phyloP scores from a whole-genome alignment of 148 eudicot species.

The Amaranthus cruentus region DNA sequence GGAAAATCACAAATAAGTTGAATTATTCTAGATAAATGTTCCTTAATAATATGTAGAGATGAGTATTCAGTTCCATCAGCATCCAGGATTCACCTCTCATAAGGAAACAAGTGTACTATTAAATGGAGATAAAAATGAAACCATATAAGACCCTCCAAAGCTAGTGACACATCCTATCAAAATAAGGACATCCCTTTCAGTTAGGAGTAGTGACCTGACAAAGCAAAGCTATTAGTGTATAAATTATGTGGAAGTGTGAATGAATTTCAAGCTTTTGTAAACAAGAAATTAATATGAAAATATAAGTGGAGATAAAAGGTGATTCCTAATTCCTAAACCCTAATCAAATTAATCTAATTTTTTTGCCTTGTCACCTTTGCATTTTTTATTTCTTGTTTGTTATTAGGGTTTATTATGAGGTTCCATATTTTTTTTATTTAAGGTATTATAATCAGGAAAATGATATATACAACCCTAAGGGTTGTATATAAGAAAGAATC shows the following conservation, averaged over 20 bases:
- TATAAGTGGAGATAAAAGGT: slow-evolving; percentile 30
- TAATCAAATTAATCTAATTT: not conserved
- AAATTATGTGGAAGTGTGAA: slow-evolving; percentile 17
- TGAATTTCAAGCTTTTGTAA: slow-evolving; percentile 25
- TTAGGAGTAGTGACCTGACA: slow-evolving; percentile 29
- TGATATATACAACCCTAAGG: too few species aligned
- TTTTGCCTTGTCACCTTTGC: not conserved
- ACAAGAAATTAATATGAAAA: slow-evolving; percentile 8
- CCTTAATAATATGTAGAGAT: too few species aligned
- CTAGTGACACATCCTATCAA: slow-evolving; percentile 23
- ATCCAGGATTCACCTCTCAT: too few species aligned
- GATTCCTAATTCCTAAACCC: slow-evolving; percentile 28
- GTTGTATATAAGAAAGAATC: too few species aligned
- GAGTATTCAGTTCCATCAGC: too few species aligned
- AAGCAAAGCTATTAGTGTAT: slow-evolving; percentile 15
- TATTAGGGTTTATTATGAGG: too few species aligned
- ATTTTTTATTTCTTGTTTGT: not conserved
- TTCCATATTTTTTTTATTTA: not conserved
- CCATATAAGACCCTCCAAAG: slow-evolving; percentile 2
- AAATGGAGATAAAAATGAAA: slow-evolving; percentile 9
- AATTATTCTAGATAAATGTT: too few species aligned
- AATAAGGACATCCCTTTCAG: slow-evolving; percentile 19
- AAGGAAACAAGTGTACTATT: not conserved
- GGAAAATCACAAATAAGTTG: too few species aligned
- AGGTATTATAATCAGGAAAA: not conserved